These are phyloP conservation scores for Domatiomyces globalis DNA, from an alignment of 2,329 filamentous ascomycete genomes.

Conservation along the genomic window DNA sequence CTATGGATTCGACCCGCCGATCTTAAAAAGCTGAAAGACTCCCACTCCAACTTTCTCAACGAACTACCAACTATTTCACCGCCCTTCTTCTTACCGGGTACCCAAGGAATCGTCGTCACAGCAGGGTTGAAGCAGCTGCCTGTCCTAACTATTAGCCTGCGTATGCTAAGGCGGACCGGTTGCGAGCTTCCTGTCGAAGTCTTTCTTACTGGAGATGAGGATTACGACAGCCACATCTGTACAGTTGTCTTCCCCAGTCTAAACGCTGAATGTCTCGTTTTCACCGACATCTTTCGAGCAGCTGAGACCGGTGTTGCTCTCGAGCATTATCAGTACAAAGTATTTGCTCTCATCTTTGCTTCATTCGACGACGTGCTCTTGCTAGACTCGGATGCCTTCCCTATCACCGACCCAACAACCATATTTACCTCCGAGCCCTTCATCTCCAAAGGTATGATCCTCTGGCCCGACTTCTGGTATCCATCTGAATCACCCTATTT, in stretches of 20 bases:
- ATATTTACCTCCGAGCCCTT: slow-evolving; percentile 41
- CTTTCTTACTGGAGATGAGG: slow-evolving; percentile 17
- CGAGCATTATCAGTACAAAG: slow-evolving; percentile 39
- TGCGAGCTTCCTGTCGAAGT: slow-evolving; percentile 33
- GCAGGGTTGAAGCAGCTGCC: slow-evolving; percentile 31
- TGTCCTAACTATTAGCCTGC: slow-evolving; percentile 31
- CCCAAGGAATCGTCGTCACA: slow-evolving; percentile 25
- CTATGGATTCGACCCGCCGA: slow-evolving; percentile 24
- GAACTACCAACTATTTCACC: slow-evolving; percentile 17
- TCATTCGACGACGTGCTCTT: slow-evolving; percentile 46
- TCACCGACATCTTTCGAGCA: slow-evolving; percentile 22
- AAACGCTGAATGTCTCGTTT: slow-evolving; percentile 22
- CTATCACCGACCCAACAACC: slow-evolving; percentile 29
- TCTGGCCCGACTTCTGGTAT: slow-evolving; percentile 44
- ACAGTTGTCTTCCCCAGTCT: slow-evolving; percentile 19
- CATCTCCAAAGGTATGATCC: slow-evolving; percentile 37
- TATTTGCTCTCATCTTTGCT: slow-evolving; percentile 43
- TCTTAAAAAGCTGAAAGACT: slow-evolving; percentile 24
- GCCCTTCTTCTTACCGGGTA: slow-evolving; percentile 1
- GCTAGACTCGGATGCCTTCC: slow-evolving; percentile 45
- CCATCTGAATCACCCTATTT: slow-evolving; percentile 32
- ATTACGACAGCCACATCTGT: slow-evolving; percentile 21
- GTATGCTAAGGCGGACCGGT: slow-evolving; percentile 32
- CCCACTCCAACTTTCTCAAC: slow-evolving; percentile 29
- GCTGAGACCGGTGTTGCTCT: slow-evolving; percentile 9